phyloP scores from a whole-genome alignment of 2,329 filamentous ascomycete species.

The Penicillium frequentans region DNA sequence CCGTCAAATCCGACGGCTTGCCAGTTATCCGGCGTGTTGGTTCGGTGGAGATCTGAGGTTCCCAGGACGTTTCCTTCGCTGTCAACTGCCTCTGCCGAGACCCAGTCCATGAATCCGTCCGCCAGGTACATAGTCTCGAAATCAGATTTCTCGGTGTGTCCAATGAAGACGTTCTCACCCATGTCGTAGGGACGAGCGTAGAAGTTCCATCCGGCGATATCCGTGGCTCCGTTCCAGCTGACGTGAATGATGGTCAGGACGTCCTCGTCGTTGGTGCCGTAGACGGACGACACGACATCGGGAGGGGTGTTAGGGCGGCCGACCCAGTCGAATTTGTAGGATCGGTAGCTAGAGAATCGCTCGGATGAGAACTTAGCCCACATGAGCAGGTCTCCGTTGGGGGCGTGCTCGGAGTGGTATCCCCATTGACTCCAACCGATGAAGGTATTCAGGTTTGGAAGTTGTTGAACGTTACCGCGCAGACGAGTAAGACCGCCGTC shows the following conservation, averaged over 20 bases:
- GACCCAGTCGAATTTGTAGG: conserved; percentile 36
- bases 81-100: conserved; percentile 32
- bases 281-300: conserved; percentile 24
- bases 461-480: conserved; percentile 32
- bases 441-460: conserved; percentile 34
- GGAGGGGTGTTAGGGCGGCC: conserved; percentile 30
- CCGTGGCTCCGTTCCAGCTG: conserved; percentile 38
- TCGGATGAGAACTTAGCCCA: conserved; percentile 31
- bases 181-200: conserved; percentile 23
- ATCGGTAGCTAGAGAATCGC: conserved; percentile 36
- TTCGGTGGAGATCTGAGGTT: conserved; percentile 15
- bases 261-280: conserved; percentile 18
- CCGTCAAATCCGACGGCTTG: conserved; percentile 22
- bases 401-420: conserved; percentile 30
- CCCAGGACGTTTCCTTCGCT: conserved; percentile 25
- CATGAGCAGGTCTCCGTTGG: conserved; percentile 27
- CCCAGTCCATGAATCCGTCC: conserved; percentile 32
- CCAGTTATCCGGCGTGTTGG: conserved; percentile 23
- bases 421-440: conserved; percentile 32
- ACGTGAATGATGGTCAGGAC: conserved; percentile 30
- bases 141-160: conserved; percentile 29
- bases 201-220: conserved; percentile 33
- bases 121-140: conserved; percentile 40
- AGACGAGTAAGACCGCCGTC: conserved; percentile 28
- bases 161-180: conserved; percentile 26